phyloP scores from a whole-genome alignment of 2,329 filamentous ascomycete species.

The Talaromyces sp. region DNA sequence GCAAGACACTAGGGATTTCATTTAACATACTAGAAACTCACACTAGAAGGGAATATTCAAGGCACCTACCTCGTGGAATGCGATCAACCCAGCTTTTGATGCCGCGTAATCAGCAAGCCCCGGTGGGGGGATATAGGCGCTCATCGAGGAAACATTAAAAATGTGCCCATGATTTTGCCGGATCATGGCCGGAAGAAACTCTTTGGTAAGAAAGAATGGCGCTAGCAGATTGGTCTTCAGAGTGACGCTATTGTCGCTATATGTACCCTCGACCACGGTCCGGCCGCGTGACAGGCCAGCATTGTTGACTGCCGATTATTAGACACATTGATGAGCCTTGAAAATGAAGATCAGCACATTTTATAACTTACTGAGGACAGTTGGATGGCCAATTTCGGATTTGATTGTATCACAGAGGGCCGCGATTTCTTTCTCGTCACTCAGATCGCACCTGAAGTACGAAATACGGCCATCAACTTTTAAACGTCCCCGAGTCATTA shows the following conservation, averaged over 20 bases:
- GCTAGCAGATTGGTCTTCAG: conserved; percentile 19
- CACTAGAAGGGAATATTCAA: background rate
- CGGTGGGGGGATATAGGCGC: conserved; percentile 20
- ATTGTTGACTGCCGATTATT: conserved; percentile 15
- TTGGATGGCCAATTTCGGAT: conserved; percentile 33
- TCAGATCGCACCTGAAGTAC: conserved; percentile 38
- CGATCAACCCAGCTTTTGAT: conserved; percentile 22
- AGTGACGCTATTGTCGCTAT: conserved; percentile 18
- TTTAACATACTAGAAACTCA: background rate
- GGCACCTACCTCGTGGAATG: conserved; percentile 17
- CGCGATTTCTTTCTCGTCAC: conserved; percentile 26
- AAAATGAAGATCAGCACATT: background rate
- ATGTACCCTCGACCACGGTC: conserved; percentile 8
- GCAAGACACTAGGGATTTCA: conserved; percentile 1
- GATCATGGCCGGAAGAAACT: conserved; percentile 22
- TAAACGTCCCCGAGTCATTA: background rate
- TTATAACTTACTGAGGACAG: conserved; percentile 2
- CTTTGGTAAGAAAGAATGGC: conserved; percentile 18
- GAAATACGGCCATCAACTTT: background rate
- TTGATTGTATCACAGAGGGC: conserved; percentile 25
- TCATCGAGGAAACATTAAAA: conserved; percentile 21
- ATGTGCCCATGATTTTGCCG: conserved; percentile 21
- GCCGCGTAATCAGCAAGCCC: conserved; percentile 21
- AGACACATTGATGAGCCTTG: background rate
- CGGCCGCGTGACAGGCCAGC: conserved; percentile 17